Conservation (phyloP, 2,329 filamentous ascomycete genomes). For the Monosporascus sp. region DNA sequence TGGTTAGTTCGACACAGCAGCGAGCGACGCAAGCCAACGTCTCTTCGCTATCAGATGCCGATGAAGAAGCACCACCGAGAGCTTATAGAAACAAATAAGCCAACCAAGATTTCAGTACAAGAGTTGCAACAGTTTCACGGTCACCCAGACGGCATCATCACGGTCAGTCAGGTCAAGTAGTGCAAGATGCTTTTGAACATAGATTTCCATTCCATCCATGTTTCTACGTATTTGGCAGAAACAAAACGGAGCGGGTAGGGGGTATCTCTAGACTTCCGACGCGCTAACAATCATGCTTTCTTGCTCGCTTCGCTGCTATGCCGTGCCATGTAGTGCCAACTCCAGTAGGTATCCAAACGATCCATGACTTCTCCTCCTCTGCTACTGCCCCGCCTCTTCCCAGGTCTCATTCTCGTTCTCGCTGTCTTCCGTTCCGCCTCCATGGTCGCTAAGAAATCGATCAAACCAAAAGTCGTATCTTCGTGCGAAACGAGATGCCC, state of each 20-base stretch:
- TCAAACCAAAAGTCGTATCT: no score
- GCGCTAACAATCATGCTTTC: background rate
- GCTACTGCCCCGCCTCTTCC: conserved; percentile 5
- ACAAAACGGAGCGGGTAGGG: conserved; percentile 9
- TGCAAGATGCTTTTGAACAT: conserved; percentile 2
- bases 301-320: conserved; percentile 9
- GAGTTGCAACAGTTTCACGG: no score
- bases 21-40: no score
- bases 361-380: conserved; percentile 4
- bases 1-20: no score
- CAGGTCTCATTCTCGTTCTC: conserved; percentile 2
- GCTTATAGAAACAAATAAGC: no score
- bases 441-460: no score
- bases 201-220: conserved; percentile 4
- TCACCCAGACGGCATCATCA: no score
- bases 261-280: conserved; percentile 13
- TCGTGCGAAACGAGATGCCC: no score
- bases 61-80: no score
- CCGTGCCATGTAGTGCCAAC: conserved; percentile 5
- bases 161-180: no score
- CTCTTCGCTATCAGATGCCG: no score
- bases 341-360: background rate
- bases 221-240: background rate
- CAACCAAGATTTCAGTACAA: no score
- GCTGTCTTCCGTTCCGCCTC: background rate